Percentiles rank a stretch among this genome's conserved stretches.
phyloP scores from a whole-genome alignment of 1,139 yeast genomes.

The Protomyces arabidopsidicola region DNA sequence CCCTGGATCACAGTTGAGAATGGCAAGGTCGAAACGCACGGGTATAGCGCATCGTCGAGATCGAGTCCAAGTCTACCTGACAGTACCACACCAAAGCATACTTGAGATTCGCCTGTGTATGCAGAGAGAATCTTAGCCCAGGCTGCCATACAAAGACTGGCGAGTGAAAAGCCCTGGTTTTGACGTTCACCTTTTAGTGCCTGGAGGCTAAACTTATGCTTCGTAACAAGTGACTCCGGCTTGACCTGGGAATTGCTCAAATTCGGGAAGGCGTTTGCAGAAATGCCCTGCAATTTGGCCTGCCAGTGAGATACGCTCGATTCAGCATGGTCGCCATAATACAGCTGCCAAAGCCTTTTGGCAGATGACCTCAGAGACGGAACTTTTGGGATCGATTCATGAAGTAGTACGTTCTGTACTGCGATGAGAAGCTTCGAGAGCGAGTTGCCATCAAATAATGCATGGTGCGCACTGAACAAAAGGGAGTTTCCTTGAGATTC shows the following conservation, averaged over 20 bases:
- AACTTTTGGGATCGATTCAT: background rate
- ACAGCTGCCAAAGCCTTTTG: slow-evolving; percentile 2
- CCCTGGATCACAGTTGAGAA: slow-evolving; percentile 27
- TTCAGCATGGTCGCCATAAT: background rate
- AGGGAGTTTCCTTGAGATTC: slow-evolving; percentile 5
- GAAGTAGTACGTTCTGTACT: background rate
- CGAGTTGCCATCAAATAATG: slow-evolving; percentile 32
- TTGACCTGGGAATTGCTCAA: background rate
- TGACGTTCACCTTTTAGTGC: slow-evolving; percentile 4
- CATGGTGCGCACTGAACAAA: slow-evolving; percentile 32
- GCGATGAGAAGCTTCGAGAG: slow-evolving; percentile 1
- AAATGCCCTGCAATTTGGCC: background rate
- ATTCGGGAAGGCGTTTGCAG: slow-evolving; percentile 7
- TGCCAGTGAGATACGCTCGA: slow-evolving; percentile 1
- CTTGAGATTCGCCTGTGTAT: slow-evolving; percentile 32
- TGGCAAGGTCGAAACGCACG: slow-evolving; percentile 34
- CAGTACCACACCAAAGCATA: slow-evolving; percentile 32
- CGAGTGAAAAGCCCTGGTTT: slow-evolving; percentile 24
- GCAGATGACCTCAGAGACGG: background rate
- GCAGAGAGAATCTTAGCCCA: slow-evolving; percentile 33
- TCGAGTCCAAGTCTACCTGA: slow-evolving; percentile 32
- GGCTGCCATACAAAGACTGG: slow-evolving; percentile 30
- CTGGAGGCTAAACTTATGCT: background rate
- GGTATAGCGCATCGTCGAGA: slow-evolving; percentile 28
- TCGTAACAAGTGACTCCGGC: background rate